These are phyloP conservation scores for Vitis rupestris DNA, from an alignment of 164 flowering plant species.

Conservation along the genomic window DNA sequence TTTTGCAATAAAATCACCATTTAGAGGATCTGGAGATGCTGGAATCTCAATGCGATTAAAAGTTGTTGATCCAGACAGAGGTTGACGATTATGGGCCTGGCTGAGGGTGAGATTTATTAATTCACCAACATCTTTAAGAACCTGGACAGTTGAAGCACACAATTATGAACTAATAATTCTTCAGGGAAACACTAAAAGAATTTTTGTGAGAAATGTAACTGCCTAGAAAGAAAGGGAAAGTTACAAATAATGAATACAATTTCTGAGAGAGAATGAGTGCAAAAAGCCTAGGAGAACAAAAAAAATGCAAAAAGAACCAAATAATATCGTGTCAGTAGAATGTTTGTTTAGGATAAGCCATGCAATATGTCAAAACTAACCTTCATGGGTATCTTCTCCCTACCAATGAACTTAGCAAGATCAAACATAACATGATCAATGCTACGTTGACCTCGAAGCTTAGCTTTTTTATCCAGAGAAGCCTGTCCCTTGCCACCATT, in stretches of 20 bases:
- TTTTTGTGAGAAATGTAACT: no score
- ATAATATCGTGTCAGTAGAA: no score
- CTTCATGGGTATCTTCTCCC: conserved; percentile 79
- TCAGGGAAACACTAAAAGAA: background rate
- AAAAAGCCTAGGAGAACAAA: background rate
- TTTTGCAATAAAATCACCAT: conserved; percentile 47
- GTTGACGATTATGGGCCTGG: conserved; percentile 71
- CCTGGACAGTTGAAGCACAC: conserved; percentile 42
- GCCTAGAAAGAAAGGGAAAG: background rate
- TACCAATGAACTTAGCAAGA: conserved; percentile 61
- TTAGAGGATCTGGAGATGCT: conserved; percentile 71
- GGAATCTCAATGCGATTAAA: conserved; percentile 83
- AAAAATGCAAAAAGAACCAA: no score
- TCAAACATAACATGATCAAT: conserved; percentile 63
- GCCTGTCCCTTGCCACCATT: conserved; percentile 32
- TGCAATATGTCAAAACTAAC: conserved; percentile 32
- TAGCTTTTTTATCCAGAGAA: conserved; percentile 40
- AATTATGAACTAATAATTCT: background rate
- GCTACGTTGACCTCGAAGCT: conserved; percentile 43
- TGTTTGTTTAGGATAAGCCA: background rate
- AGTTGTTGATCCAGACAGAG: conserved; percentile 78
- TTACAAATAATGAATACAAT: background rate
- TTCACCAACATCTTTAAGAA: conserved; percentile 79
- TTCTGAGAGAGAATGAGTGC: no score
- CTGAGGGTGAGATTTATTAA: conserved; percentile 61